Conservation (phyloP, 2,329 filamentous ascomycete genomes). For the Chaetoscypha palmicola region DNA sequence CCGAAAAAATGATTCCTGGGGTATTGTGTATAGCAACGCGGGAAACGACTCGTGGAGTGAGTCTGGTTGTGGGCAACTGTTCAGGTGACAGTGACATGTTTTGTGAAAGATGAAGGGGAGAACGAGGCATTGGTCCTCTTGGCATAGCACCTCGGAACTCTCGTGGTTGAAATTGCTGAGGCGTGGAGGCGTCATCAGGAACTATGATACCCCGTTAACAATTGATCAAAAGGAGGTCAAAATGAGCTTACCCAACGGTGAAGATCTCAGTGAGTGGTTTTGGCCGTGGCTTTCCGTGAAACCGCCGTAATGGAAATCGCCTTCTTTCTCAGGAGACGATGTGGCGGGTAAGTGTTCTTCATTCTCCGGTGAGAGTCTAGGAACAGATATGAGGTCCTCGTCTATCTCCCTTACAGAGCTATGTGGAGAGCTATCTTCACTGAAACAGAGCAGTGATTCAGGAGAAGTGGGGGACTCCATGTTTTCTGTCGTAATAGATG, state of each 20-base stretch:
- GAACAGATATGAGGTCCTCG: not conserved
- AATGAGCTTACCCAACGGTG: conserved; percentile 17
- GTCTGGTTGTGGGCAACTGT: conserved; percentile 14
- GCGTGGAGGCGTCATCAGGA: conserved; percentile 26
- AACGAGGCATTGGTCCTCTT: conserved; percentile 25
- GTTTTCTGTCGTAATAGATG: not conserved
- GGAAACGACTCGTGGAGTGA: conserved; percentile 23
- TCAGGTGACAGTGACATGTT: conserved; percentile 30
- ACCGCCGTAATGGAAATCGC: conserved; percentile 27
- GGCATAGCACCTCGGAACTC: conserved; percentile 9
- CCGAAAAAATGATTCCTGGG: conserved; percentile 28
- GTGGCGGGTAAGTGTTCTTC: not conserved
- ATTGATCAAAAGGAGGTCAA: not conserved
- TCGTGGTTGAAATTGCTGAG: conserved; percentile 16
- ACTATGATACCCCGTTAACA: conserved; percentile 16
- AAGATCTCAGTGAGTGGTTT: conserved; percentile 11
- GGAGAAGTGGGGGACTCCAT: not conserved
- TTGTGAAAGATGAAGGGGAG: conserved; percentile 30
- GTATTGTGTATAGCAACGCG: conserved; percentile 22
- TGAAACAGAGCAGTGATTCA: not conserved
- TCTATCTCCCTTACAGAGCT: not conserved
- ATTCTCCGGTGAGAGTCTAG: conserved; percentile 1
- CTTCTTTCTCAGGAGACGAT: conserved; percentile 18
- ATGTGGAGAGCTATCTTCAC: not conserved
- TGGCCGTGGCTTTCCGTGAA: conserved; percentile 21